phyloP scores from a whole-genome alignment of 106 monocot species.

The Dendrobium chrysotoxum region DNA sequence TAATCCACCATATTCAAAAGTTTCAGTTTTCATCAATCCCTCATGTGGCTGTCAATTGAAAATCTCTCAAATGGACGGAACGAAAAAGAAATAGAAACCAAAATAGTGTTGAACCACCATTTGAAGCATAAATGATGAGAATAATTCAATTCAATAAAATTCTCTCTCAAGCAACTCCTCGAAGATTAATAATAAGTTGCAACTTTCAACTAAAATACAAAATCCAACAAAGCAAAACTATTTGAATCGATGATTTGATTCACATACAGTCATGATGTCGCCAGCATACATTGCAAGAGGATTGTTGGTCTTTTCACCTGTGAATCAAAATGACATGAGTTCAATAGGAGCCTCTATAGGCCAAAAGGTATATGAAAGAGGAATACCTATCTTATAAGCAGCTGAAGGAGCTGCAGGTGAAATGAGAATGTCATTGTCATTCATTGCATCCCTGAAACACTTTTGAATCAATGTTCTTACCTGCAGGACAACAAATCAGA shows the following conservation, averaged over 20 bases:
- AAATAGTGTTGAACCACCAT: not conserved
- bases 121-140: not conserved
- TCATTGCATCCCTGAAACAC: slow-evolving; percentile 79
- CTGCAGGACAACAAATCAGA: slow-evolving; percentile 35
- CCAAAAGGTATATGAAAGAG: not conserved
- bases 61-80: too few relatives aligned
- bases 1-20: too few relatives aligned
- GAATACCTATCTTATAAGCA: slow-evolving; percentile 82
- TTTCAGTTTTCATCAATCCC: too few relatives aligned
- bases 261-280: slow-evolving; percentile 85
- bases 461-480: slow-evolving; percentile 91
- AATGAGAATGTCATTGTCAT: slow-evolving; percentile 76
- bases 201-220: too few relatives aligned
- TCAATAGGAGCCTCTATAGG: not conserved
- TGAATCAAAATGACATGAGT: slow-evolving; percentile 15
- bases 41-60: too few relatives aligned
- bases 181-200: not conserved
- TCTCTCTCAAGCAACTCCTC: not conserved
- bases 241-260: not conserved
- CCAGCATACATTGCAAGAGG: slow-evolving; percentile 97
- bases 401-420: slow-evolving; percentile 93
- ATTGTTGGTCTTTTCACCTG: slow-evolving; percentile 91
- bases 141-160: not conserved
- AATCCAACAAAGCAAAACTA: not conserved
- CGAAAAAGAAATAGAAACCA: not conserved